Conservation (phyloP, 139 green algal genomes). For the Astrephomene gubernaculifera region DNA sequence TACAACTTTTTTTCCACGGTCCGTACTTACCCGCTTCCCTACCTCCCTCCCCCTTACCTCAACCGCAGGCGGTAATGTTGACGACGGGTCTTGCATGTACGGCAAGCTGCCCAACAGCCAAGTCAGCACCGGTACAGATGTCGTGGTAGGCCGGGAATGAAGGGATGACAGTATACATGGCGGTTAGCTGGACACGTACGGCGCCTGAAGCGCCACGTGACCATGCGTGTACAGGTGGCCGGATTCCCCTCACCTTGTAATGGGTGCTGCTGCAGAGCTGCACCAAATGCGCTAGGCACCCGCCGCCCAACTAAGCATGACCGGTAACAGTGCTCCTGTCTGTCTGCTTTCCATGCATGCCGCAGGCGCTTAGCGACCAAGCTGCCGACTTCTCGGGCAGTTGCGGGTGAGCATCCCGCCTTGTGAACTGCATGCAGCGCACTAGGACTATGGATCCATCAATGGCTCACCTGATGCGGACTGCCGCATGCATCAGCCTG, state of each 20-base stretch:
- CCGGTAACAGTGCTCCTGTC: neutral
- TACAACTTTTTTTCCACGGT: too few species aligned
- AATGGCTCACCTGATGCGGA: too few species aligned
- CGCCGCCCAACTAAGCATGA: too few species aligned
- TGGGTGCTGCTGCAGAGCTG: neutral
- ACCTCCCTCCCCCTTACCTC: too few species aligned
- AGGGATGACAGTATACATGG: neutral
- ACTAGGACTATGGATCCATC: neutral
- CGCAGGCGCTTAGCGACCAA: conserved; percentile 40
- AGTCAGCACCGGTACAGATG: conserved; percentile 45
- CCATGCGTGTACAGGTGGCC: too few species aligned
- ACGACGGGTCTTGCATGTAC: conserved; percentile 44
- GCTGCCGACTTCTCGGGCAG: conserved; percentile 46
- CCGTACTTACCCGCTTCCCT: too few species aligned
- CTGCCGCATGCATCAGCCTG: neutral
- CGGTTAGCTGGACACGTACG: neutral
- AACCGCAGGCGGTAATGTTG: conserved; percentile 10
- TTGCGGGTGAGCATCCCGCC: conserved; percentile 44
- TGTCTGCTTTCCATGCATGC: neutral
- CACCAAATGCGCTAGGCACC: neutral
- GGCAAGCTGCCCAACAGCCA: conserved; percentile 21
- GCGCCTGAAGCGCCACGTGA: too few species aligned
- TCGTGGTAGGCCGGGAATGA: conserved; percentile 20
- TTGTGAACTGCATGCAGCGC: neutral
- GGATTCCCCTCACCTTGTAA: neutral